Evolutionary conservation across 2,329 filamentous ascomycete genomes (phyloP), one percentile per base, ranked within the genome.

Genomic region (Pestalotiopsis sp.): DNA sequence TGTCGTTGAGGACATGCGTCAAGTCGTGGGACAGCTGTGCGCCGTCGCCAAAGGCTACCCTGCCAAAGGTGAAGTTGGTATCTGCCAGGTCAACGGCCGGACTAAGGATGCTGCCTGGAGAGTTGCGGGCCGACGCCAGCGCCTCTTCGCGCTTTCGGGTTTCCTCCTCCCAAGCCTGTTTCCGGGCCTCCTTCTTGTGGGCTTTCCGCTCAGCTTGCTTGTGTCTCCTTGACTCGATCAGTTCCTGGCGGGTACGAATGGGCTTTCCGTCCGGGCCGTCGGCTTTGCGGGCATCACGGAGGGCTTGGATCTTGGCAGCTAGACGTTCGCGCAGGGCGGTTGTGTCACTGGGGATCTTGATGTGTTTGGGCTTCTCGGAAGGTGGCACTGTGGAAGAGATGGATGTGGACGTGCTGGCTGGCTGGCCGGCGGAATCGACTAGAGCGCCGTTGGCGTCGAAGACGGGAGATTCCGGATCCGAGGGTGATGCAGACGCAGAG

Each of bases 21-120:
- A 93, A 85, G 68, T 91, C 90, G 70, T 93, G 88, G 64, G 95
- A 93, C 63, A 97, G 86, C 71, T 92, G 88, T 65, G 93, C 88
- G 52, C 95, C 95, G 77, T 98, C 95, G 4, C 89, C 89, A 78
- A 98, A 99, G 12, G 93, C 90, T n/a, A 99, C 90, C 45, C 93
- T 91, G 39, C 95, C 94, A 79, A 98, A 99, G 5, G 93, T 90
- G 78, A 97, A 97, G 82, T 91, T 93, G 76, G 90, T 91, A 3
- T 85, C 82, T 41, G 85, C 84, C 9, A 86, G 78, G 68, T 86
- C 84, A 36, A 88, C 80, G 11, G 84, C 81, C 0, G 88, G 86
- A 74, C 86, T 88, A 79, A 90, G 85, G 68, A 88, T 84, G 70
- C 84, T 82, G 3, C 80, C 79, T 17, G 89, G 89, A 3, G 89